phyloP scores from a whole-genome alignment of 371 early-diverging fungal species.

The Mucor lusitanicus region DNA sequence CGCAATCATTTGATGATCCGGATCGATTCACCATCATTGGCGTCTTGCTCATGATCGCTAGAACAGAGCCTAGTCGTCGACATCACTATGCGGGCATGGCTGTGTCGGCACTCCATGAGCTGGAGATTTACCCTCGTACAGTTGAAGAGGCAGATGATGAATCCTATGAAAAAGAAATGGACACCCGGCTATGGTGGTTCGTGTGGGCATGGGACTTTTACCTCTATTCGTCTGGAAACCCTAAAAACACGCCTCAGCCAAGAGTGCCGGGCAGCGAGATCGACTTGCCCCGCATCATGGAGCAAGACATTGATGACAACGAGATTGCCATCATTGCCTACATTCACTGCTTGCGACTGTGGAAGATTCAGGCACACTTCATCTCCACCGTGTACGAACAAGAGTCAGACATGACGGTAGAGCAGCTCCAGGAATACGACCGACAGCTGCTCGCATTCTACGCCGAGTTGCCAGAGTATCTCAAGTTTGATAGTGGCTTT shows the following conservation, averaged over 20 bases:
- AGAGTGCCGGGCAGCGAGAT: slow-evolving; percentile 24
- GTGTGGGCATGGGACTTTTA: slow-evolving; percentile 50
- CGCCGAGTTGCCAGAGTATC: slow-evolving; percentile 35
- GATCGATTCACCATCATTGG: slow-evolving; percentile 40
- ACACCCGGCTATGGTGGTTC: slow-evolving; percentile 56
- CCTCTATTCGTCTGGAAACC: slow-evolving; percentile 39
- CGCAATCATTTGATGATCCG: slow-evolving; percentile 47
- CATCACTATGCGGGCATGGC: slow-evolving; percentile 53
- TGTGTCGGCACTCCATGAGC: slow-evolving; percentile 40
- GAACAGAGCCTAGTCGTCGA: slow-evolving; percentile 33
- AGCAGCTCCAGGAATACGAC: slow-evolving; percentile 42
- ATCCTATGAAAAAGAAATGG: slow-evolving; percentile 46
- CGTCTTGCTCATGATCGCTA: slow-evolving; percentile 29
- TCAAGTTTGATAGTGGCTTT: slow-evolving; percentile 47
- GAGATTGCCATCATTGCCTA: slow-evolving; percentile 37
- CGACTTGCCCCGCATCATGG: slow-evolving; percentile 38
- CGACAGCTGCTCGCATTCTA: slow-evolving; percentile 29
- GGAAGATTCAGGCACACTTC: slow-evolving; percentile 48
- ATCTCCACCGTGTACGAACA: slow-evolving; percentile 39
- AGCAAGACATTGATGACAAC: slow-evolving; percentile 47
- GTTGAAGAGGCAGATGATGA: slow-evolving; percentile 36
- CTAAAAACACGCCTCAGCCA: slow-evolving; percentile 40
- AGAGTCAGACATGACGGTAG: slow-evolving; percentile 47
- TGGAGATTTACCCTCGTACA: slow-evolving; percentile 51
- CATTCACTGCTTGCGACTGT: slow-evolving; percentile 32